Base-by-base conservation (phyloP, 441 rosid species). In the Kokia cookei region DNA sequence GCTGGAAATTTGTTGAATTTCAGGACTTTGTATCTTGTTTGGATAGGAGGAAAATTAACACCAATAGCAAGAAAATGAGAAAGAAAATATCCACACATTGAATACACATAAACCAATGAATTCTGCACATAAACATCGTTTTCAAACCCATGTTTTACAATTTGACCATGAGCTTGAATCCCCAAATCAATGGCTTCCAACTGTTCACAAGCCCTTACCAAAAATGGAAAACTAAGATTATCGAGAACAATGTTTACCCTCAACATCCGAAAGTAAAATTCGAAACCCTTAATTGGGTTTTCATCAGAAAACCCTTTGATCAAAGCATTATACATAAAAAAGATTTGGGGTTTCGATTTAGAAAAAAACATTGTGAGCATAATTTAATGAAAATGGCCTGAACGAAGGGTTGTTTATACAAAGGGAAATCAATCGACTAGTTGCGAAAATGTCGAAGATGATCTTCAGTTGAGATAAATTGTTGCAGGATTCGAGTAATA, bases 161-260 rank as follows among this genome's bases (percentile, higher is more conserved):
- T 47, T 8, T 85, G 91, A 4, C 83, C 81, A 80, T 90, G 97
- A 47, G 77, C 84, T 74, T 90, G 90, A 65, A 79, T 74, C 62
- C 94, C 93, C 72, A 78, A 51, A 8, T 10, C 45, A 65, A 80
- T 15, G 19, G 76, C 86, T 26, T 81, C 80, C 54, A 85, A 53
- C 70, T 86, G 86, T 47, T 83, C 9, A 77, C 85, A 85, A 0
- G 94, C 89, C 77, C 85, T 88, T 35, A 87, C 62, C 53, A 89
- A 70, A 82, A 86, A 92, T 32, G 94, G 92, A 81, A 85, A 88
- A 4, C 89, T 90, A 35, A 92, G 81, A 79, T 90, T 88, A 83
- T 88, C 92, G 7, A 91, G 94, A 42, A 76, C 48, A 19, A 90
- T 35, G 0, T 79, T 72, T 11, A 70, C 70, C 2, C 81, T 72